Base-by-base conservation (phyloP, 2,329 filamentous ascomycete genomes). In the Truncatella angustata region DNA sequence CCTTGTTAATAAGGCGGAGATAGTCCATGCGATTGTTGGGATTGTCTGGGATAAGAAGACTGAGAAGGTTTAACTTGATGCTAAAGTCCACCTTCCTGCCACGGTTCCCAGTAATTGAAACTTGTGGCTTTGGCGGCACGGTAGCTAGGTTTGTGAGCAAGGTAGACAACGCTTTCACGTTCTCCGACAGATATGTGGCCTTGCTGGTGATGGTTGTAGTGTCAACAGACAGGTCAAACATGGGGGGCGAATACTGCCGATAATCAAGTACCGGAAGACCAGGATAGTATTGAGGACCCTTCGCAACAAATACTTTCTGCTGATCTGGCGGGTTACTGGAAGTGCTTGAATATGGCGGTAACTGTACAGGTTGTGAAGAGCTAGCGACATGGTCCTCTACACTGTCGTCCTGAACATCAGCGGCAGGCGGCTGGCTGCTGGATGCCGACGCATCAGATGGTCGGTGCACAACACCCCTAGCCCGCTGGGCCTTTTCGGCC, bases 11-110 rank as follows among this genome's bases (percentile, higher is more conserved):
- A 52, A 77, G 75, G 20, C 78, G 75, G 40, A 82, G 69, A 63
- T 82, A 83, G 60, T 82, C 77, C 62, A 80, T 72, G 23, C 77
- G 72, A 32, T 68, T 58, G 21, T 60, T 63, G 6, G 70, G 63
- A 50, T 77, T 71, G 2, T 78, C 74, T 0, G 78, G 72, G 2
- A 82, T 70, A 4, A 84, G 68, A 10, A 82, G 66, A 44, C 66
- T 70, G 75, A 83, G 78, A 16, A 82, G 66, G 61, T 83, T 83
- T 37, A 82, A 66, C 59, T 74, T 76, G 53, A 83, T 63, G 52
- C 75, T 71, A 57, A 84, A 83, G 62, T 82, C 79, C 28, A 76
- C 58, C 55, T 61, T 67, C 52, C 66, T 63, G n/a, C 70, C 67
- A 26, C 73, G 72, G 28, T 66, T 73, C 40, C 80, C 80, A 3